phyloP scores from a whole-genome alignment of 2,329 filamentous ascomycete species.

The Rutstroemia sp. region DNA sequence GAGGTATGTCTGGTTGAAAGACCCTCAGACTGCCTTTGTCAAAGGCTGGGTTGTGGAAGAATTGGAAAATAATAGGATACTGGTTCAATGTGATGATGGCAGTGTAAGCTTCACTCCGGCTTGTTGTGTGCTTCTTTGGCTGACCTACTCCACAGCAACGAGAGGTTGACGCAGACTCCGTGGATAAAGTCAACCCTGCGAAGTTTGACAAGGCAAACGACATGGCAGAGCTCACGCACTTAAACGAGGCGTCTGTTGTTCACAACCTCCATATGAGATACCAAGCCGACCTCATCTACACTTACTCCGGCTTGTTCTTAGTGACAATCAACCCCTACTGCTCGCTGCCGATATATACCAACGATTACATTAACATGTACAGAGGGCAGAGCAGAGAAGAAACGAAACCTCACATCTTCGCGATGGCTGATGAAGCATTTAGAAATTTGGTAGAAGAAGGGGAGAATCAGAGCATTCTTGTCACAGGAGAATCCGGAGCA shows the following conservation, averaged over 20 bases:
- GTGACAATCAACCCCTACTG: constrained; percentile 98
- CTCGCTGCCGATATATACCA: constrained; percentile 86
- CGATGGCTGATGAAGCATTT: constrained; percentile 95
- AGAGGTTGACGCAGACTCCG: constrained; percentile 75
- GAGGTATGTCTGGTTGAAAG: constrained; percentile 94
- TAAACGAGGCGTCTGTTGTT: constrained; percentile 96
- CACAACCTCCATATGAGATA: constrained; percentile 95
- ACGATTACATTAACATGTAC: constrained; percentile 98
- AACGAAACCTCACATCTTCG: constrained; percentile 94
- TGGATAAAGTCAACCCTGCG: constrained; percentile 98
- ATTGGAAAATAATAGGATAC: constrained; percentile 55
- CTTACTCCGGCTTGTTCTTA: constrained; percentile 93
- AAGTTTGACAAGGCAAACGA: constrained; percentile 99
- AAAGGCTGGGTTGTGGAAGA: constrained; percentile 90
- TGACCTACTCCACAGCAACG: constrained; percentile 56
- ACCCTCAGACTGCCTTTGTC: constrained; percentile 80
- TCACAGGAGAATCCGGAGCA: constrained; percentile 95
- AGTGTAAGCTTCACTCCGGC: constrained; percentile 48
- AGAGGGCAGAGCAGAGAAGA: constrained; percentile 86
- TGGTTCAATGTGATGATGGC: constrained; percentile 92
- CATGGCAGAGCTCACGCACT: constrained; percentile 96
- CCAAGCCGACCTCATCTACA: constrained; percentile 94
- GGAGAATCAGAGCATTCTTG: constrained; percentile 92
- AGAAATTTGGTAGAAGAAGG: constrained; percentile 92
- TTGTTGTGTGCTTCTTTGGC: background rate